Evolutionary conservation across 1,284 basidiomycete species (phyloP), one percentile per base, ranked within the genome.

Genomic region (Neonothopanus nambi): DNA sequence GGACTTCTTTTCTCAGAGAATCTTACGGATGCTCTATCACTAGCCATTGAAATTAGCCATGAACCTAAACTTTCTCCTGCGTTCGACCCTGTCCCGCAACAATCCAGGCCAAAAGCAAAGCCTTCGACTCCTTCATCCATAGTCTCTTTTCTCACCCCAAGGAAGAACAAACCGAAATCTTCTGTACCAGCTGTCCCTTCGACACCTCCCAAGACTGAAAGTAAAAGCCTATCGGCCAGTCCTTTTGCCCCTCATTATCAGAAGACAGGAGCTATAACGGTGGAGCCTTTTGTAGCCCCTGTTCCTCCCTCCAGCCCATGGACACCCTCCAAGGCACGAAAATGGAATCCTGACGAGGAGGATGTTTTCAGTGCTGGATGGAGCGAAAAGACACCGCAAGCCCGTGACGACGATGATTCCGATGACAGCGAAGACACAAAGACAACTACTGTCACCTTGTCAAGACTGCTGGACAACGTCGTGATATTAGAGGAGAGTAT

Each of bases 401-500:
- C 51, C 36, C 54, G 57, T 49, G 62, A 64, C 17, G 67, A 69
- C 5, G 62, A 70, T 2, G 67, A 70, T 39, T 66, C 67, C 49
- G 61, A 63, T 48, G 58, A 73, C 55, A 65, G 67, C 17, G 44
- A 54, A n/a, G 37, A 35, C 38, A 30, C 36, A 28, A 77, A 76
- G 52, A 57, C 13, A 15, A 41, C 70, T 23, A 75, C 68, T 15
- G 80, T 93, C 24, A 92, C 90, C 11, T 75, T 97, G 30, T 95
- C 92, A 26, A 85, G 84, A 59, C 68, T 97, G 54, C 73, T 99
- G 63, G 97, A 99, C 69, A 98, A 99, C 65, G 89, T 95, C 23
- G 93, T 99, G 18, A 85, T 99, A 48, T 70, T 99, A 57, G 95
- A 99, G 70, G 96, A 99, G 71, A 89, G 89, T 55, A 88, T 98